Conservation (phyloP, 2,329 filamentous ascomycete genomes). For the Venturia pyrina region DNA sequence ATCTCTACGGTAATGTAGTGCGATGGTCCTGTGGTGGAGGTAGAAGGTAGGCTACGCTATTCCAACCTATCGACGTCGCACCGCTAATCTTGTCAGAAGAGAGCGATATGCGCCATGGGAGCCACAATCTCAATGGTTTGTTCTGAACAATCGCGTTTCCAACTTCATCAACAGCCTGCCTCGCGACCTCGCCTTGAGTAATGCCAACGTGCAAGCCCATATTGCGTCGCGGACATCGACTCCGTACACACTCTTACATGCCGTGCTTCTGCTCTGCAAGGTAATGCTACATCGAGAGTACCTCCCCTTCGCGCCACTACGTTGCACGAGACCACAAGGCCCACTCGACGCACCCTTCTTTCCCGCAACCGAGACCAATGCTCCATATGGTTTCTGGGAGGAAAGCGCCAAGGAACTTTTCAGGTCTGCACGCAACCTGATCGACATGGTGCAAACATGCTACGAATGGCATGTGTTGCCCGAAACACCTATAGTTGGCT, state of each 20-base stretch:
- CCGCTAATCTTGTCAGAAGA: constrained; percentile 24
- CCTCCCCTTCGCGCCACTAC: constrained; percentile 54
- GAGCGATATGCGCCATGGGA: constrained; percentile 51
- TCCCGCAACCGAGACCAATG: constrained; percentile 34
- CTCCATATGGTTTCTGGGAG: constrained; percentile 51
- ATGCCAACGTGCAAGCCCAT: constrained; percentile 55
- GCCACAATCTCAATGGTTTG: constrained; percentile 42
- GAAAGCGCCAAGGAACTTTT: constrained; percentile 54
- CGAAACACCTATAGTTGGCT: constrained; percentile 58
- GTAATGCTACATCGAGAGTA: constrained; percentile 62
- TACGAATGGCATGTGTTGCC: constrained; percentile 50
- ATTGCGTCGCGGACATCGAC: constrained; percentile 54
- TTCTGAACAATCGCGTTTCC: constrained; percentile 42
- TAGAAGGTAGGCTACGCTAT: constrained; percentile 33
- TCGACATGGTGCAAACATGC: constrained; percentile 54
- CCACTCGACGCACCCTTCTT: constrained; percentile 52
- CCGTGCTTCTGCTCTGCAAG: constrained; percentile 53
- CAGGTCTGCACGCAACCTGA: constrained; percentile 50
- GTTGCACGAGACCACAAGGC: constrained; percentile 39
- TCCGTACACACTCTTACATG: constrained; percentile 57
- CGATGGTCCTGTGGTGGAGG: constrained; percentile 49
- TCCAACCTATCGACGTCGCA: not conserved
- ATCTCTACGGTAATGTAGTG: constrained; percentile 46
- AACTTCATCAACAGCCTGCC: constrained; percentile 47
- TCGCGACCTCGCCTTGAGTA: constrained; percentile 45